phyloP scores from a whole-genome alignment of 1,284 basidiomycete species.

The Neonothopanus nambi region DNA sequence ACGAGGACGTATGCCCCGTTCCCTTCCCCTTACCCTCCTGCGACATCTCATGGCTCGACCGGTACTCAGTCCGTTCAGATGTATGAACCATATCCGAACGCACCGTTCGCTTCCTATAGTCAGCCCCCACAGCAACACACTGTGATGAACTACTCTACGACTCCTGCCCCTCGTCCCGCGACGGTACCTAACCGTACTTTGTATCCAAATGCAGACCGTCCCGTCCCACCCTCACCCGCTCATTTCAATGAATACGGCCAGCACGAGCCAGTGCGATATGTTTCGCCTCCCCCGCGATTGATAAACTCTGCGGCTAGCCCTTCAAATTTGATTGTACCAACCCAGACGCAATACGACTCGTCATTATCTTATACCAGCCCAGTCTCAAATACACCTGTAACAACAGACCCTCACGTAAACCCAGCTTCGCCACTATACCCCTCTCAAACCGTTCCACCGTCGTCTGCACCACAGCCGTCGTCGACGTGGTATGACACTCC shows the following conservation, averaged over 20 bases:
- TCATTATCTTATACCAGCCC: not conserved
- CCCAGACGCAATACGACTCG: not conserved
- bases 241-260: not conserved
- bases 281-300: not conserved
- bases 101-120: not conserved
- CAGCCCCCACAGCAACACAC: not conserved
- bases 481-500: not conserved
- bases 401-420: not conserved
- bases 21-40: constrained; percentile 39
- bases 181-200: constrained; percentile 3
- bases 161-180: not conserved
- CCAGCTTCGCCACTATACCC: not conserved
- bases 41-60: constrained; percentile 22
- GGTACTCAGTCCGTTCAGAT: constrained; percentile 34
- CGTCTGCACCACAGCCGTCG: not conserved
- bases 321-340: not conserved
- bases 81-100: constrained; percentile 39
- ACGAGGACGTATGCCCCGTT: constrained; percentile 59
- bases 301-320: not conserved
- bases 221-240: too few species aligned
- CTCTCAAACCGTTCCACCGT: not conserved
- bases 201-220: constrained; percentile 9
- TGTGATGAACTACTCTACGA: not conserved
- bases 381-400: not conserved
- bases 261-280: not conserved